Percentiles rank a stretch among this genome's conserved stretches.
Evolutionary conservation across 768 basidiomycete genomes (phyloP).

Genomic region (Boletus rufocinnamomeus): DNA sequence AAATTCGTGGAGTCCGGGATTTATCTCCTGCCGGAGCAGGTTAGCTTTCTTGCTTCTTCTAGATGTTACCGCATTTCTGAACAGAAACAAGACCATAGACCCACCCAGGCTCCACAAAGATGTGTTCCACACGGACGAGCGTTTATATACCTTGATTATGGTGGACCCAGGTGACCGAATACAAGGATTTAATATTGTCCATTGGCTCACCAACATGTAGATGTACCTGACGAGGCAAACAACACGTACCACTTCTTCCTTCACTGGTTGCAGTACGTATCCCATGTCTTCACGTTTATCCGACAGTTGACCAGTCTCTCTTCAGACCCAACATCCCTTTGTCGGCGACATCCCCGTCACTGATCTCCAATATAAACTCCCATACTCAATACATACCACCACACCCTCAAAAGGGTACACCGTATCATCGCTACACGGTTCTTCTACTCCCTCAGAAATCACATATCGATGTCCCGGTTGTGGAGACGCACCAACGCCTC

Average conservation of each 20-base stretch:
- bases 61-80: slow-evolving; percentile 5
- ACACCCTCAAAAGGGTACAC: slow-evolving; percentile 86
- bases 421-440: slow-evolving; percentile 86
- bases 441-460: slow-evolving; percentile 74
- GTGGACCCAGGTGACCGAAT: slow-evolving; percentile 74
- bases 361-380: slow-evolving; percentile 44
- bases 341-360: slow-evolving; percentile 51
- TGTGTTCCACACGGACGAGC: slow-evolving; percentile 78
- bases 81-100: slow-evolving; percentile 52
- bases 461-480: slow-evolving; percentile 44
- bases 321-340: slow-evolving; percentile 81
- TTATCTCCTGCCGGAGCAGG: slow-evolving; percentile 69
- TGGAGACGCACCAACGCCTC: slow-evolving; percentile 49
- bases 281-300: neutral
- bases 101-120: slow-evolving; percentile 70
- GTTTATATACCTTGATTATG: slow-evolving; percentile 86
- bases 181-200: slow-evolving; percentile 7
- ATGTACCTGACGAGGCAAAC: slow-evolving; percentile 76
- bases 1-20: slow-evolving; percentile 66
- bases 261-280: slow-evolving; percentile 81
- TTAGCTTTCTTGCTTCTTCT: slow-evolving; percentile 30
- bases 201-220: slow-evolving; percentile 40
- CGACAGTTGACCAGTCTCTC: neutral
- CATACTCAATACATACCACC: slow-evolving; percentile 86
- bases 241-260: slow-evolving; percentile 70